These are phyloP conservation scores for Candida labiduridarum DNA, from an alignment of 1,139 yeast species.

Conservation along the genomic window DNA sequence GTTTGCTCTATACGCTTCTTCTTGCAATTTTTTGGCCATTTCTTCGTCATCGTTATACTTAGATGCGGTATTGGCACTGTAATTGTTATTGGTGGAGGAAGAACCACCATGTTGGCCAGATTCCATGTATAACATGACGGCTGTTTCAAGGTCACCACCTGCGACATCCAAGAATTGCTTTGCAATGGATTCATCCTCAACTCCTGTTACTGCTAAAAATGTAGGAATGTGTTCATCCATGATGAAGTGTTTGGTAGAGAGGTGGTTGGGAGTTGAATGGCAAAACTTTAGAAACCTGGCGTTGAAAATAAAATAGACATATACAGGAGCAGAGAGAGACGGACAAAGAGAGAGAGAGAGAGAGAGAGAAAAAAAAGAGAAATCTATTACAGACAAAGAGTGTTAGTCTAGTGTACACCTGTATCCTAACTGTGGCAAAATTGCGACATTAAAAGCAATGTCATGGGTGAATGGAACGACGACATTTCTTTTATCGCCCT, in stretches of 20 bases:
- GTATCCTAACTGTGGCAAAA: not conserved
- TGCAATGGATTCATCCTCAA: conserved; percentile 69
- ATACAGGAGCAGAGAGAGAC: not conserved
- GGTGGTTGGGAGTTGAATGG: not conserved
- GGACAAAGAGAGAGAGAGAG: not conserved
- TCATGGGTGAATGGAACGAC: not conserved
- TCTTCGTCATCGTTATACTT: conserved; percentile 51
- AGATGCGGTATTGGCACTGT: conserved; percentile 3
- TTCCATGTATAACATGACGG: conserved; percentile 84
- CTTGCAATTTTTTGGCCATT: conserved; percentile 64
- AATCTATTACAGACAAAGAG: not conserved
- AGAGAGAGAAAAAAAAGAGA: not conserved
- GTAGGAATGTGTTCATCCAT: conserved; percentile 49
- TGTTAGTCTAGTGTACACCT: not conserved
- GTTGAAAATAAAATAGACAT: not conserved
- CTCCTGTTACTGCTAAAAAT: conserved; percentile 85
- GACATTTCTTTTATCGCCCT: not conserved
- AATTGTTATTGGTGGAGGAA: conserved; percentile 7
- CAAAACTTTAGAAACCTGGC: not conserved
- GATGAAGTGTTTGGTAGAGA: not conserved
- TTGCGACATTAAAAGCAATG: not conserved
- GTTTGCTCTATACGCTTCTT: conserved; percentile 53
- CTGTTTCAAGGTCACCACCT: conserved; percentile 78
- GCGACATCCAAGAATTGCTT: conserved; percentile 78
- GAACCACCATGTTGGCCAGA: conserved; percentile 31